phyloP scores from a whole-genome alignment of 768 basidiomycete genomes.

The Trichaptum fuscoviolaceum region DNA sequence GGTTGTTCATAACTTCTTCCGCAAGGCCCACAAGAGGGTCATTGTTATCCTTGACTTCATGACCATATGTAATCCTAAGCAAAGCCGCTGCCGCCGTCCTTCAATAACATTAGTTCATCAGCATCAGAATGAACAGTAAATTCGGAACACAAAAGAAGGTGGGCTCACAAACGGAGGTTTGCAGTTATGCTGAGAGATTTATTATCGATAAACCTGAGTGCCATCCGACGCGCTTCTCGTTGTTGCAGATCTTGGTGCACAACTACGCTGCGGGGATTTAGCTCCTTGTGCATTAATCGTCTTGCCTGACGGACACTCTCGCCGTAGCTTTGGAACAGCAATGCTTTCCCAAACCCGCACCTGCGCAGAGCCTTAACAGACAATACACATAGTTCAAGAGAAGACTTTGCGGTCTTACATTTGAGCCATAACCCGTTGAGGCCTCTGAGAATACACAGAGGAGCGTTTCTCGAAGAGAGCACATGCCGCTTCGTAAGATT shows the following conservation, averaged over 20 bases:
- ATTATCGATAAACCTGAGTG: neutral
- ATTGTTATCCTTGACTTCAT: neutral
- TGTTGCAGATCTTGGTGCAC: neutral
- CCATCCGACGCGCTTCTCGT: neutral
- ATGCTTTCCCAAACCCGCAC: neutral
- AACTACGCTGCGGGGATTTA: neutral
- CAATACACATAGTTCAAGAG: neutral
- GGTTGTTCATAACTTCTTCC: neutral
- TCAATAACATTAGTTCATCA: neutral
- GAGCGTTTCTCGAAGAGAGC: slow-evolving; percentile 16
- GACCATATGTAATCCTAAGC: neutral
- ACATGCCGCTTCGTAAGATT: slow-evolving; percentile 10
- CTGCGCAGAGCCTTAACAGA: neutral
- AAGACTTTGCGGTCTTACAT: neutral
- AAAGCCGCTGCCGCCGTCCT: neutral
- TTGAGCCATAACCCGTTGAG: slow-evolving; percentile 8
- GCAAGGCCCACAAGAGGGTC: neutral
- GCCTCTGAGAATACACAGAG: slow-evolving; percentile 13
- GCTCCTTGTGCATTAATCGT: neutral
- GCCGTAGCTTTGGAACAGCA: neutral
- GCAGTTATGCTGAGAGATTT: neutral
- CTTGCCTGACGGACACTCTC: neutral
- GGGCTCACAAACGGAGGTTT: neutral
- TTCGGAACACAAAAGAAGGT: no score
- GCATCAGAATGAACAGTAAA: neutral